Conservation (phyloP, 768 basidiomycete genomes). For the Collybiopsis confluens region DNA sequence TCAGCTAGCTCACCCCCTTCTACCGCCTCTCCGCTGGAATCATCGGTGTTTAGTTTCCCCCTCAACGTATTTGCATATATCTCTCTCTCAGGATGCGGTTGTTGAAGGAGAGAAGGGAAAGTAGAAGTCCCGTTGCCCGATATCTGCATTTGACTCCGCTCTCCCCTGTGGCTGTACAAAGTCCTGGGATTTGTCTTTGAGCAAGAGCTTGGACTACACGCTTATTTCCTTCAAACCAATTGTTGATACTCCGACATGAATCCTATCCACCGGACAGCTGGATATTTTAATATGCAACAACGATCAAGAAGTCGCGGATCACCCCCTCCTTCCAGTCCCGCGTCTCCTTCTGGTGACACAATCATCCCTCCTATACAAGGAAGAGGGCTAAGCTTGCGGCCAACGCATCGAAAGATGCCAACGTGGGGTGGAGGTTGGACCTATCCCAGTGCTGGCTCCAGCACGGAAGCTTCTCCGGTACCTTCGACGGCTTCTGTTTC, state of each 20-base stretch:
- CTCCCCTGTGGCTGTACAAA: no score
- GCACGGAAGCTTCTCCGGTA: neutral
- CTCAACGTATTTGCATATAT: neutral
- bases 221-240: no score
- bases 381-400: neutral
- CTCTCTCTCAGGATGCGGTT: neutral
- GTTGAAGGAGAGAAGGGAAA: neutral
- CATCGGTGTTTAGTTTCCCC: neutral
- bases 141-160: no score
- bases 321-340: neutral
- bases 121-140: neutral
- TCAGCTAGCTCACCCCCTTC: neutral
- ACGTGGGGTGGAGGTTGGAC: constrained; percentile 2
- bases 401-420: neutral
- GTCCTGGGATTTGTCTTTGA: no score
- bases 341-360: neutral
- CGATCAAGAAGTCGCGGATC: neutral
- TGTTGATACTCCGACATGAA: no score
- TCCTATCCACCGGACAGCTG: neutral
- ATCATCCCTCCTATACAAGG: neutral
- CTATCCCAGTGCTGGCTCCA: neutral
- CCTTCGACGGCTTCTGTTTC: neutral
- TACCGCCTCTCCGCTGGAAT: neutral
- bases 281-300: neutral
- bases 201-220: no score